Percentiles rank a stretch among this genome's conserved stretches.
Evolutionary conservation across 768 basidiomycete genomes (phyloP).

Genomic region (Tylopilus sp.): DNA sequence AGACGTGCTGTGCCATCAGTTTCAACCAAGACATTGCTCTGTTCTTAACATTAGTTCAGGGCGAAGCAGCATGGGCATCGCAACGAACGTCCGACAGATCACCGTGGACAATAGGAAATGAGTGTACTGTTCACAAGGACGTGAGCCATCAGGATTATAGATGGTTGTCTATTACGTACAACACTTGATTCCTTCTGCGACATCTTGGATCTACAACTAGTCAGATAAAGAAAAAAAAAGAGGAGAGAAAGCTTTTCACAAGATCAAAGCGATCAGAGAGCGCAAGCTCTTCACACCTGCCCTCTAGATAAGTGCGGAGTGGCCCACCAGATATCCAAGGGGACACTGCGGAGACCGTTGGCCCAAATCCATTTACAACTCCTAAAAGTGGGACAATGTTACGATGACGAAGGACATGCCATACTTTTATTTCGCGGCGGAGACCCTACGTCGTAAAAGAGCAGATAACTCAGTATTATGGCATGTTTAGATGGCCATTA

Average conservation of each 20-base stretch:
- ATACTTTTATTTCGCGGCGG: constrained; percentile 3
- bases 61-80: neutral
- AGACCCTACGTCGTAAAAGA: neutral
- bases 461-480: neutral
- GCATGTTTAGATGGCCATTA: too few species aligned
- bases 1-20: neutral
- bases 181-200: constrained; percentile 1
- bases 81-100: neutral
- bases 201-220: neutral
- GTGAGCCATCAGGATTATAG: neutral
- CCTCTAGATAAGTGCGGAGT: too few species aligned
- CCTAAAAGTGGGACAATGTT: constrained; percentile 2
- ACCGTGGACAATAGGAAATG: constrained; percentile 1
- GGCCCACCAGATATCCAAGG: neutral
- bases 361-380: neutral
- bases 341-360: neutral
- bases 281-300: neutral
- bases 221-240: neutral
- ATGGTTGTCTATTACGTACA: neutral
- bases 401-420: constrained; percentile 1
- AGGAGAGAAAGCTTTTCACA: neutral
- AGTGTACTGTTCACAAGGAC: neutral
- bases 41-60: neutral
- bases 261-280: neutral
- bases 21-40: neutral